A percentile compares a stretch with the other conserved stretches of the same genome.
phyloP scores from a whole-genome alignment of 164 flowering plant species.

The Magnolia officinalis region DNA sequence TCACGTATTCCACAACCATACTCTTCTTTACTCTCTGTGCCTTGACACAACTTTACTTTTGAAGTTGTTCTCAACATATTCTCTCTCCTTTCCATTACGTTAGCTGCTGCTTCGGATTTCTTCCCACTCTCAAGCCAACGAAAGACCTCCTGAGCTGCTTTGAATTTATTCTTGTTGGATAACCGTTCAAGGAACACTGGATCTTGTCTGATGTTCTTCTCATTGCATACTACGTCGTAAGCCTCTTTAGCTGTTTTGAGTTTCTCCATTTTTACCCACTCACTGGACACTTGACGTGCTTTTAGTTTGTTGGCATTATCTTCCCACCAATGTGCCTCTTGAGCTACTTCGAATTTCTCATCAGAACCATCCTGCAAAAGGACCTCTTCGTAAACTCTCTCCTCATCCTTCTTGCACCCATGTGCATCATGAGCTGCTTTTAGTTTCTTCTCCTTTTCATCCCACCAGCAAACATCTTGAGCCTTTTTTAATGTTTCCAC shows the following conservation, averaged over 20 bases:
- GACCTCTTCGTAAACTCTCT: not conserved
- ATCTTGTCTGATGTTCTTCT: not conserved
- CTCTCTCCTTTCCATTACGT: not conserved
- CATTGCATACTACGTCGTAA: not conserved
- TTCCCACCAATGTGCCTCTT: not conserved
- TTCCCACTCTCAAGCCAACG: not conserved
- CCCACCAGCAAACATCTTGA: constrained; percentile 4
- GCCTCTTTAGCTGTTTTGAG: not conserved
- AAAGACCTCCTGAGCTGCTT: not conserved
- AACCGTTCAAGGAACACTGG: not conserved
- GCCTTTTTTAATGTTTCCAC: constrained; percentile 10
- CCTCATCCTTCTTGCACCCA: not conserved
- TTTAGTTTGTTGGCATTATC: constrained; percentile 4
- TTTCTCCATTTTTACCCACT: not conserved
- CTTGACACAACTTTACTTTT: not conserved
- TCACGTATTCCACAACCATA: not conserved
- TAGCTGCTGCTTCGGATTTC: not conserved
- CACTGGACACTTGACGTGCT: constrained; percentile 15
- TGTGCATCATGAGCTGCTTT: not conserved
- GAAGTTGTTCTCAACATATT: not conserved
- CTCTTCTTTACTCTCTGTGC: not conserved
- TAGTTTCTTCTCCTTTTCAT: not conserved
- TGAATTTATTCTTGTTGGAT: not conserved
- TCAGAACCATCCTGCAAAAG: constrained; percentile 8
- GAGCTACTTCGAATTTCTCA: constrained; percentile 6